Percentiles rank a stretch among this genome's conserved stretches.
phyloP scores from a whole-genome alignment of 345 rosid species.

The Jatropha curcas region DNA sequence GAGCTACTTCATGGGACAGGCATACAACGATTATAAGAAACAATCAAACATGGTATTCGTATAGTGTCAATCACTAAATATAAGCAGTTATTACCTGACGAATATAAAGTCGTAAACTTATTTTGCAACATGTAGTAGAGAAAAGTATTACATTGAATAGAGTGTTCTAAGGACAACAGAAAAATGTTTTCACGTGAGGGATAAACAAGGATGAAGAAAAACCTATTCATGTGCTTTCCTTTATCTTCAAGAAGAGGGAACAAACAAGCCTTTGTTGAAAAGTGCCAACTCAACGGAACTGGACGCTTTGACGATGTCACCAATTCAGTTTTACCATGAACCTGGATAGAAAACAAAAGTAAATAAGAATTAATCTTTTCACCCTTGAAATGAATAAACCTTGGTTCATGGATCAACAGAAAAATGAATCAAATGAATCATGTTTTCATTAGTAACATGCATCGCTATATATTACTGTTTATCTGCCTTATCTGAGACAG shows the following conservation, averaged over 20 bases:
- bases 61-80: neutral
- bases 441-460: neutral
- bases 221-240: constrained; percentile 84
- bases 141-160: neutral
- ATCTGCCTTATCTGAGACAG: neutral
- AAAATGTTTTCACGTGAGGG: neutral
- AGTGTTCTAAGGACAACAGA: neutral
- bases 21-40: neutral
- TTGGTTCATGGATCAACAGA: constrained; percentile 1
- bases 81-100: neutral
- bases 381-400: constrained; percentile 1
- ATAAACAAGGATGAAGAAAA: constrained; percentile 6
- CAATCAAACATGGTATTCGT: neutral
- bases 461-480: neutral
- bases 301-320: constrained; percentile 88
- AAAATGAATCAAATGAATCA: neutral
- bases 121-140: neutral
- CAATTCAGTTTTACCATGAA: constrained; percentile 89
- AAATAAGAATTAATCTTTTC: constrained; percentile 22
- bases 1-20: neutral
- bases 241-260: constrained; percentile 81
- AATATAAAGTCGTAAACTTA: neutral
- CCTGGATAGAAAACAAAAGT: constrained; percentile 45
- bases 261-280: constrained; percentile 71
- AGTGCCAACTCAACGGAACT: constrained; percentile 95